These are phyloP conservation scores for Anethum foeniculum DNA, from an alignment of 140 eudicot genomes.

Conservation along the genomic window DNA sequence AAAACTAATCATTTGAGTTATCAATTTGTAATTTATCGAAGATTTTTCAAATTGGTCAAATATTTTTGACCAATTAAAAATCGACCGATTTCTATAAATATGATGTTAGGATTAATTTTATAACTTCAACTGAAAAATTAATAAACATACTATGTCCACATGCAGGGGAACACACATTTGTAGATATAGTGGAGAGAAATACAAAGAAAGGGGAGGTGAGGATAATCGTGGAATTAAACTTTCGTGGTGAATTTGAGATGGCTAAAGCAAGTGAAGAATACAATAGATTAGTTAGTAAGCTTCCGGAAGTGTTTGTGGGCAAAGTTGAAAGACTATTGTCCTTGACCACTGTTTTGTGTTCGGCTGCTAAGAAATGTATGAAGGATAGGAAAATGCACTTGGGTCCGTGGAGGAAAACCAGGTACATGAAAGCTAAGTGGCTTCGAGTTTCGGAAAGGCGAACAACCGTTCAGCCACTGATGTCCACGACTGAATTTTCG, in stretches of 20 bases:
- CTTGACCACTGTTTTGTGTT: conserved; percentile 44
- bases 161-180: conserved; percentile 83
- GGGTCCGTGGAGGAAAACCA: conserved; percentile 89
- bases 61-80: too few relatives aligned
- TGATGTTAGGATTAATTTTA: too few relatives aligned
- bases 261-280: conserved; percentile 74
- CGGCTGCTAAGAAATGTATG: conserved; percentile 78
- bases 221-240: conserved; percentile 62
- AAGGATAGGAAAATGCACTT: conserved; percentile 81
- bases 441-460: conserved; percentile 46
- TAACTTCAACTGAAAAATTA: too few relatives aligned
- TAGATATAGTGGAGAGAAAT: conserved; percentile 62
- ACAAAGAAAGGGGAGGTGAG: conserved; percentile 53
- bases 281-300: conserved; percentile 39
- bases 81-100: too few relatives aligned
- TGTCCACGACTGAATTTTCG: conserved; percentile 16
- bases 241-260: conserved; percentile 74
- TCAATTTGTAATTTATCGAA: too few relatives aligned
- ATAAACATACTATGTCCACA: too few relatives aligned
- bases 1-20: too few relatives aligned
- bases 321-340: conserved; percentile 49
- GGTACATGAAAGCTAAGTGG: conserved; percentile 93
- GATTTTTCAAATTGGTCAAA: too few relatives aligned
- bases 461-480: conserved; percentile 11
- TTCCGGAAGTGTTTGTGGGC: conserved; percentile 74